Conservation (phyloP, 2,329 filamentous ascomycete genomes). For the Ascochyta lentis region DNA sequence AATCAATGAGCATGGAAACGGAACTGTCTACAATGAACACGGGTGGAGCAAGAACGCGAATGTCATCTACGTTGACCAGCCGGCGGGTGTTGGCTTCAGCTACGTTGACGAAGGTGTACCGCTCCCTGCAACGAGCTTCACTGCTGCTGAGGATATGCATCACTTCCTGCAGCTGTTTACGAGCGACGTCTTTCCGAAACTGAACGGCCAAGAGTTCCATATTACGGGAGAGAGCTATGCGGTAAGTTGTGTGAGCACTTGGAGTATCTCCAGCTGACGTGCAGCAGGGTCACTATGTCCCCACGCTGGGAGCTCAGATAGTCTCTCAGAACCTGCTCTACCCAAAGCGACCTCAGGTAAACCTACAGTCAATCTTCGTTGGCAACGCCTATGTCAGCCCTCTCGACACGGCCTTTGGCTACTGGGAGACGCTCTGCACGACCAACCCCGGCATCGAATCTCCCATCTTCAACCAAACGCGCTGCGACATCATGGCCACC, state of each 20-base stretch:
- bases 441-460: conserved; percentile 53
- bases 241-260: conserved; percentile 35
- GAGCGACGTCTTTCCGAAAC: conserved; percentile 54
- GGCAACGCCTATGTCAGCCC: conserved; percentile 57
- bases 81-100: conserved; percentile 49
- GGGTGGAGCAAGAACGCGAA: conserved; percentile 49
- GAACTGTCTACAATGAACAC: conserved; percentile 49
- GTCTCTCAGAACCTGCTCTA: conserved; percentile 53
- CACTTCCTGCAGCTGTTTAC: conserved; percentile 58
- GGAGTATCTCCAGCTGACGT: conserved; percentile 13
- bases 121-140: conserved; percentile 50
- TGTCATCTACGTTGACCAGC: conserved; percentile 49
- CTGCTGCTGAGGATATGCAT: conserved; percentile 58
- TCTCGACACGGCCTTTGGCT: conserved; percentile 51
- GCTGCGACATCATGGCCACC: conserved; percentile 56
- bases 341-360: conserved; percentile 51
- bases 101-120: conserved; percentile 47
- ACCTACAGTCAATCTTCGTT: conserved; percentile 54
- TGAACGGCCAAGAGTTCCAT: conserved; percentile 50
- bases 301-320: conserved; percentile 54
- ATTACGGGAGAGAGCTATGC: conserved; percentile 60
- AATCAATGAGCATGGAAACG: conserved; percentile 49
- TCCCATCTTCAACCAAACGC: conserved; percentile 55
- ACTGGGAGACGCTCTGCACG: conserved; percentile 57
- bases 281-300: conserved; percentile 57